A percentile compares a stretch with the other conserved stretches of the same genome.
Evolutionary conservation across 1,284 basidiomycete species (phyloP).

Genomic region (Somion occarium): DNA sequence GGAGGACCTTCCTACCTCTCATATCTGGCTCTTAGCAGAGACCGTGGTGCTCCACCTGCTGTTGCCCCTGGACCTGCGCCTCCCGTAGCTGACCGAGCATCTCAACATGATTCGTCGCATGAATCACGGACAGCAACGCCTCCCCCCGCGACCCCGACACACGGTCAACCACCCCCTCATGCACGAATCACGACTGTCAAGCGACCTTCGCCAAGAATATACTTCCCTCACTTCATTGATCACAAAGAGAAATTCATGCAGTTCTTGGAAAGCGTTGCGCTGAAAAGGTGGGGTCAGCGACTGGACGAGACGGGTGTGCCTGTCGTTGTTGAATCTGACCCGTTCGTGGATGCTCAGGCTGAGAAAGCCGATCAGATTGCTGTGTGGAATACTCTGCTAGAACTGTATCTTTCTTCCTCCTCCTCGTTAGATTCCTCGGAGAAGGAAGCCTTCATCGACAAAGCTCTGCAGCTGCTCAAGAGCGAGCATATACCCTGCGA

Average conservation of each 20-base stretch:
- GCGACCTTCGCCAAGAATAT: constrained; percentile 79
- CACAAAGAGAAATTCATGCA: constrained; percentile 79
- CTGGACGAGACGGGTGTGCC: constrained; percentile 36
- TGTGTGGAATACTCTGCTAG: constrained; percentile 95
- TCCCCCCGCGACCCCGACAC: constrained; percentile 23
- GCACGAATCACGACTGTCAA: constrained; percentile 32
- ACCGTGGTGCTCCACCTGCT: constrained; percentile 25
- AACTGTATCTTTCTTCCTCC: constrained; percentile 78
- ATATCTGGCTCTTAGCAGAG: constrained; percentile 70
- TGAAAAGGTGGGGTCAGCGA: constrained; percentile 76
- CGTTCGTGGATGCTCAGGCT: constrained; percentile 41
- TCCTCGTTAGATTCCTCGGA: constrained; percentile 15
- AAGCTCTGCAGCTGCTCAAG: constrained; percentile 68
- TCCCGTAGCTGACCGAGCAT: constrained; percentile 40
- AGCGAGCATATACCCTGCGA: constrained; percentile 77
- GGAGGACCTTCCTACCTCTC: constrained; percentile 66
- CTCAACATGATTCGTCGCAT: constrained; percentile 35
- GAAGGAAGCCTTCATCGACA: constrained; percentile 38
- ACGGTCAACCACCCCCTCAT: constrained; percentile 27
- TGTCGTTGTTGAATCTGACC: constrained; percentile 20
- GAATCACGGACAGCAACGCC: constrained; percentile 26
- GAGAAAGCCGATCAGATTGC: constrained; percentile 76
- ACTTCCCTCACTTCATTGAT: constrained; percentile 94
- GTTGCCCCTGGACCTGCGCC: constrained; percentile 40
- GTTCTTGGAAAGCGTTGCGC: constrained; percentile 88